Base-by-base conservation (phyloP, 225 moss, liverwort and hornwort species). In the Marchantia polymorpha region DNA sequence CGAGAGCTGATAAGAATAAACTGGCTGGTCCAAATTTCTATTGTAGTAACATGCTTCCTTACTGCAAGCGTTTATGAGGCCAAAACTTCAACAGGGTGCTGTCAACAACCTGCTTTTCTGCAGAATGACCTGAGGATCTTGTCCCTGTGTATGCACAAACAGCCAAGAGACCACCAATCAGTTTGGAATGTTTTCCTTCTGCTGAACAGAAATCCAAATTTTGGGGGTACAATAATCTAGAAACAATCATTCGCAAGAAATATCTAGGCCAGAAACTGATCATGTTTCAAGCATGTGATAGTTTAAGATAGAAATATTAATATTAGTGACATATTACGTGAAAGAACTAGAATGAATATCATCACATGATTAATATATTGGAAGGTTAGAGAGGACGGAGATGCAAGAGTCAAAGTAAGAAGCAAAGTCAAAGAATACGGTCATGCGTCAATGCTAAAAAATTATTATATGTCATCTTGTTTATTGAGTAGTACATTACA, bases 81-180 rank as follows among this genome's bases (percentile, higher is more conserved):
- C 52, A 69, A 59, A 75, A 29, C 3, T 31, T 23, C 17, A 66
- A 46, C 25, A 68, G 30, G n/a, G 47, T 30, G n/a, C 55, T 52
- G 52, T 70, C 81, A 51, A 49, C n/a, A 65, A 97, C 96, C 94
- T 97, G 89, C 89, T 90, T 83, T 89, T 93, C 77, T 88, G 87
- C 72, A 88, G 89, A n/a, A 89, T 88, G 50, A 83, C 80, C 83
- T 93, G 89, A 51, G 82, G 77, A 91, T 95, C 95, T 83, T 90
- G 85, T 77, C 88, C 99, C 95, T 99, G 85, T 79, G 82, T 23
- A 84, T 26, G 64, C 39, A 49, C 27, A 27, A 3, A 71, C 47
- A 71, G 39, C 39, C 39, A 39, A 39, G 39, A 39, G 31, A 7
- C 25, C 12, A 67, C 67, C 23, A 31, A 31, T 51, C 22, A n/a